Base-by-base conservation (phyloP, 1,284 basidiomycete genomes). In the Coniferiporia sulphurascens region DNA sequence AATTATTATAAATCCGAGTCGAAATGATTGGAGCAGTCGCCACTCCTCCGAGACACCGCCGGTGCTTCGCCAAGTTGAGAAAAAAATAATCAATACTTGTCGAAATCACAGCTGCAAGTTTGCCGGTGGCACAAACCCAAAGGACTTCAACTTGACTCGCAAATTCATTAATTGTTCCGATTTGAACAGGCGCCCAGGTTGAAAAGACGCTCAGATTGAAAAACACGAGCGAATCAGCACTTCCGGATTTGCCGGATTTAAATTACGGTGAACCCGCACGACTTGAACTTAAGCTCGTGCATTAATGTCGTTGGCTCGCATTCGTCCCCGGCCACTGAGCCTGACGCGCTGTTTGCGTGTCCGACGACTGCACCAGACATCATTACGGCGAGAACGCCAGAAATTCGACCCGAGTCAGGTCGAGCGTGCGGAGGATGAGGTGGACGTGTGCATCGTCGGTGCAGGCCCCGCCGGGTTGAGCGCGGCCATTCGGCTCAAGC, bases 391-490 rank as follows among this genome's bases (percentile, higher is more conserved):
- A 15, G 58, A 65, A 38, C 67, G 79, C 55, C 76, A 78, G 45
- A 66, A 65, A 7, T 82, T 83, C 67, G 76, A 83, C 63, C 77
- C 79, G 4, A 67, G 65, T 35, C 70, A 68, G 48, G 79, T 93
- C 32, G 90, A 95, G 65, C 83, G 94, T 10, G 84, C 84, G 22
- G 82, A 86, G 58, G 94, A 96, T 68, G 87, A 95, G 64, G 94
- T 94, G 52, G 96, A 99, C 68, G 95, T 98, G 38, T 95, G 95
- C 72, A 98, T 99, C 68, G 95, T 98, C 63, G 96, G 96, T 22
- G 95, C 84, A 13, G 97, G 96, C 0, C 96, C 96, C 2, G 95
- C 96, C 0, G 96, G 97, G 36, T 82, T 99, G 61, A 90, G 88
- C 67, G 95, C 96, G n/a, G 97, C 96, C 3, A 99, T 99, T 67